These are phyloP conservation scores for Botryotinia globosa DNA, from an alignment of 2,329 filamentous ascomycete species.

Conservation along the genomic window DNA sequence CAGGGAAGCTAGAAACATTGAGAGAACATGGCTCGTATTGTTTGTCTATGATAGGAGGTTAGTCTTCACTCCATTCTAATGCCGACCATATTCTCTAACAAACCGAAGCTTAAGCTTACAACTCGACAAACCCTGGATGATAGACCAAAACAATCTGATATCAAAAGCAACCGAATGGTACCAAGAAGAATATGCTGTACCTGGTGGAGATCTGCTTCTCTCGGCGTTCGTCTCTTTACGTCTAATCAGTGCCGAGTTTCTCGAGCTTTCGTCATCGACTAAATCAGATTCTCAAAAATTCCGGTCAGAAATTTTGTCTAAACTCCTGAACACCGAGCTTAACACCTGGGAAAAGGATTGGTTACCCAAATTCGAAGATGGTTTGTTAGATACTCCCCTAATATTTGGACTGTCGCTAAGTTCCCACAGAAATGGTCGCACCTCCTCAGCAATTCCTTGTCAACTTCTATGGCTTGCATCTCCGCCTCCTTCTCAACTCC, in stretches of 20 bases:
- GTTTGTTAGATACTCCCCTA: conserved; percentile 9
- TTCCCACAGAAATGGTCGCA: conserved; percentile 16
- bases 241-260: conserved; percentile 40
- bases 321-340: conserved; percentile 25
- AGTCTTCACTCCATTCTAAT: neutral
- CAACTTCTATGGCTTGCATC: conserved; percentile 42
- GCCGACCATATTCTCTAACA: neutral
- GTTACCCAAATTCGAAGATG: conserved; percentile 23
- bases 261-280: conserved; percentile 28
- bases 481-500: conserved; percentile 42
- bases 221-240: conserved; percentile 42
- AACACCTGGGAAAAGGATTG: conserved; percentile 28
- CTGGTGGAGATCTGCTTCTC: conserved; percentile 40
- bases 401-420: neutral
- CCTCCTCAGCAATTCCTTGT: conserved; percentile 41
- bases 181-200: conserved; percentile 35
- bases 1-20: conserved; percentile 39
- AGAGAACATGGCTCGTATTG: conserved; percentile 42
- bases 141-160: conserved; percentile 42
- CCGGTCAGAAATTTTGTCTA: conserved; percentile 21
- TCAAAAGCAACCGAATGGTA: conserved; percentile 41
- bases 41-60: conserved; percentile 45
- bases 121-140: conserved; percentile 45
- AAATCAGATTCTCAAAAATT: neutral
- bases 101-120: conserved; percentile 42